These are phyloP conservation scores for Aurantiochytrium sp. DNA, from an alignment of 108 stramenopile species.

Conservation along the genomic window DNA sequence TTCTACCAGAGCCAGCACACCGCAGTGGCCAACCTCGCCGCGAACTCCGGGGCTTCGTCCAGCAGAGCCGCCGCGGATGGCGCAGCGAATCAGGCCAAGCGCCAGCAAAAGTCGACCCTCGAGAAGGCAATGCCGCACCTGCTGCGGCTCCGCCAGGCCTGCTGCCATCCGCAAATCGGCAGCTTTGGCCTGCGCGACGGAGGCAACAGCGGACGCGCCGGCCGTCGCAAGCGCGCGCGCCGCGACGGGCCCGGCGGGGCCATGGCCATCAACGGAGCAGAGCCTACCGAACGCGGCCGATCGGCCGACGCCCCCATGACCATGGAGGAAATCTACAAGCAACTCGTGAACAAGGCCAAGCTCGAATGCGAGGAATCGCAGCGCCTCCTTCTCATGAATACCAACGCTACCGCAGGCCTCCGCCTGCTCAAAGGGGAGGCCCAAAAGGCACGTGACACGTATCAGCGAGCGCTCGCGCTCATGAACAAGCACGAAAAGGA, in stretches of 20 bases:
- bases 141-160: background rate
- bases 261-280: background rate
- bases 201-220: background rate
- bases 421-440: background rate
- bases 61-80: too few species aligned
- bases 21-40: background rate
- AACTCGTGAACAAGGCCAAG: background rate
- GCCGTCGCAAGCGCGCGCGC: background rate
- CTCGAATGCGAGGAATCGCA: slow-evolving; percentile 5
- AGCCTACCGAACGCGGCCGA: background rate
- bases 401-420: background rate
- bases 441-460: background rate
- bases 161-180: slow-evolving; percentile 16
- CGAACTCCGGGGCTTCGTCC: too few species aligned
- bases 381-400: slow-evolving; percentile 9
- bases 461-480: background rate
- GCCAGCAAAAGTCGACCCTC: background rate
- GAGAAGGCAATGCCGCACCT: background rate
- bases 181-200: background rate
- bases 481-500: background rate
- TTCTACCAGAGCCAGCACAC: background rate
- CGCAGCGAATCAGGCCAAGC: too few species aligned
- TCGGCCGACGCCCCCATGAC: background rate
- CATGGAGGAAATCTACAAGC: slow-evolving; percentile 10
- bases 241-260: background rate